Evolutionary conservation across 345 rosid species (phyloP).

Genomic region (Bretschneidera sinensis): DNA sequence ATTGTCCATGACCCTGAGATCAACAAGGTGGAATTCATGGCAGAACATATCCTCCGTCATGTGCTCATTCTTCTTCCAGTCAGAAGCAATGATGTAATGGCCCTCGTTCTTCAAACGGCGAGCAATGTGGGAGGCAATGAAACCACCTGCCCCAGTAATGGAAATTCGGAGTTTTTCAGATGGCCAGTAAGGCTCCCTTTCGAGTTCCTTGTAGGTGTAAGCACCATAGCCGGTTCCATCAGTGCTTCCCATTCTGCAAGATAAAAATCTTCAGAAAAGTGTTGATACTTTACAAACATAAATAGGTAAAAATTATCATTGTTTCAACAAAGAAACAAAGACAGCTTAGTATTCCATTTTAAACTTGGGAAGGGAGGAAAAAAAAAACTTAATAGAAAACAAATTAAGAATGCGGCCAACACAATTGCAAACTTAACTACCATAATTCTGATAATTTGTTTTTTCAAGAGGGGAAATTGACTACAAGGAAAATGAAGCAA

Average conservation of each 20-base stretch:
- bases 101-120: slow-evolving; percentile 95
- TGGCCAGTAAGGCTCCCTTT: slow-evolving; percentile 93
- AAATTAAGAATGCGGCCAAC: neutral
- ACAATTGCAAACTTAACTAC: too few relatives aligned
- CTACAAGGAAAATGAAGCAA: neutral
- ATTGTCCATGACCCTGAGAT: slow-evolving; percentile 94
- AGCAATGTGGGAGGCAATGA: slow-evolving; percentile 97
- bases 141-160: slow-evolving; percentile 92
- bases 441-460: neutral
- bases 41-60: slow-evolving; percentile 99
- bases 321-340: neutral
- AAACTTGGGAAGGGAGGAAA: neutral
- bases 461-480: too few relatives aligned
- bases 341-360: neutral
- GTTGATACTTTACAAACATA: too few relatives aligned
- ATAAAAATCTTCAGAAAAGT: too few relatives aligned
- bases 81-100: slow-evolving; percentile 92
- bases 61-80: slow-evolving; percentile 99
- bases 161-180: slow-evolving; percentile 78
- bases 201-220: slow-evolving; percentile 75
- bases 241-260: slow-evolving; percentile 62
- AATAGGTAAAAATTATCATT: too few relatives aligned
- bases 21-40: slow-evolving; percentile 89
- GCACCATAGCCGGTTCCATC: slow-evolving; percentile 63
- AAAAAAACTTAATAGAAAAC: too few relatives aligned